Evolutionary conservation across 192 early-diverging fungal species (phyloP).

Genomic region (Diversispora eburnea): DNA sequence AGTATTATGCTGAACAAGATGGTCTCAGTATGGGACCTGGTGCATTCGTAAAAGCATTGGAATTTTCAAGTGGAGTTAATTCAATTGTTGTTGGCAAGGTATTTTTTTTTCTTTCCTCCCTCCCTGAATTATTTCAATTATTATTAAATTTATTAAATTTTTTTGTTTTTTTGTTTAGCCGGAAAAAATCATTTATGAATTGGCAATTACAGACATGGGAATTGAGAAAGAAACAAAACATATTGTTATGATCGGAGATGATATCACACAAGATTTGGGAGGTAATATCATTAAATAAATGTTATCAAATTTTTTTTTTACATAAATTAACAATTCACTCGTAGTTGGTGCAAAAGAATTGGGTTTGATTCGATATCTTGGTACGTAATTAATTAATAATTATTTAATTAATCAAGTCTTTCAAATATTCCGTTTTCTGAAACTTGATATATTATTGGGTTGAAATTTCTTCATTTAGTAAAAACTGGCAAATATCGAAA

Average conservation of each 20-base stretch:
- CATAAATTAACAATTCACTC: background rate
- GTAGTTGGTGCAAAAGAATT: slow-evolving; percentile 64
- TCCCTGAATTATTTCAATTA: background rate
- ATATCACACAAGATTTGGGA: slow-evolving; percentile 77
- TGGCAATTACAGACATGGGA: slow-evolving; percentile 70
- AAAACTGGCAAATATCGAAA: slow-evolving; percentile 80
- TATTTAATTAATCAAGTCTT: background rate
- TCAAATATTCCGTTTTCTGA: background rate
- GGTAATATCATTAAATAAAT: slow-evolving; percentile 23
- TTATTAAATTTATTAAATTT: background rate
- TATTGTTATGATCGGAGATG: slow-evolving; percentile 85
- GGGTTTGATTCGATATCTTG: slow-evolving; percentile 59
- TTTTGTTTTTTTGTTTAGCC: slow-evolving; percentile 41
- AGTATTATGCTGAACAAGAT: slow-evolving; percentile 67
- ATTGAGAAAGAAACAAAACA: slow-evolving; percentile 5
- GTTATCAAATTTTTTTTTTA: too few species aligned
- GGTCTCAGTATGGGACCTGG: slow-evolving; percentile 80
- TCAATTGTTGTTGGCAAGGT: slow-evolving; percentile 77
- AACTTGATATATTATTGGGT: background rate
- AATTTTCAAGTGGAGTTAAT: slow-evolving; percentile 66
- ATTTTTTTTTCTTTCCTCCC: slow-evolving; percentile 4
- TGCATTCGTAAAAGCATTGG: slow-evolving; percentile 82
- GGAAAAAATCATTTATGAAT: slow-evolving; percentile 64
- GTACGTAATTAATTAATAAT: slow-evolving; percentile 15
- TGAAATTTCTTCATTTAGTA: slow-evolving; percentile 44